Percentiles rank a stretch among this genome's conserved stretches.
Evolutionary conservation across 441 rosid species (phyloP).

Genomic region (Metrosideros polymorpha): DNA sequence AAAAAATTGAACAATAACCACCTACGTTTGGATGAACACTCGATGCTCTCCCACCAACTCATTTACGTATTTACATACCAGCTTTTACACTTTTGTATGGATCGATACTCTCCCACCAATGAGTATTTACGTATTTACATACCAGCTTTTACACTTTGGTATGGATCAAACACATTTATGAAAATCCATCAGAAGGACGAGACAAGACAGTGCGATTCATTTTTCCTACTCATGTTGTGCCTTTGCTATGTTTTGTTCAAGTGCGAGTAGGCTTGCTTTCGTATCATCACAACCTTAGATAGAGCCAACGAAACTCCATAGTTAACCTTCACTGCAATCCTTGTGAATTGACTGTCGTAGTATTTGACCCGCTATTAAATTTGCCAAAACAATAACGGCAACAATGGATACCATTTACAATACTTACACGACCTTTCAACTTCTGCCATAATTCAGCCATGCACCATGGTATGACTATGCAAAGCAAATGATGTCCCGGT

Average conservation of each 20-base stretch:
- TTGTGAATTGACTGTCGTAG: neutral
- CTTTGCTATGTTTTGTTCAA: neutral
- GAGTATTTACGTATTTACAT: neutral
- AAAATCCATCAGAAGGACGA: neutral
- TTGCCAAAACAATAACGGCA: neutral
- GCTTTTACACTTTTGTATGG: neutral
- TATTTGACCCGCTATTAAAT: neutral
- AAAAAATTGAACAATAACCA: neutral
- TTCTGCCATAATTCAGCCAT: neutral
- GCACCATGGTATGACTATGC: neutral
- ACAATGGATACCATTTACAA: neutral
- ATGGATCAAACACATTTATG: neutral
- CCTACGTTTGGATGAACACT: neutral
- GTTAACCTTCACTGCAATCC: neutral
- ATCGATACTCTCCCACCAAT: neutral
- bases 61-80: neutral
- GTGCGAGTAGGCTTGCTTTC: neutral
- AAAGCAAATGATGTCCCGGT: neutral
- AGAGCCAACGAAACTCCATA: neutral
- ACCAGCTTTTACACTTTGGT: neutral
- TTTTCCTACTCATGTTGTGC: neutral
- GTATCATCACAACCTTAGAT: neutral
- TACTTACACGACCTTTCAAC: neutral
- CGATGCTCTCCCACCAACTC: neutral
- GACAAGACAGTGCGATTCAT: neutral